Conservation (phyloP, 2,329 filamentous ascomycete genomes). For the Colletotrichum lini region DNA sequence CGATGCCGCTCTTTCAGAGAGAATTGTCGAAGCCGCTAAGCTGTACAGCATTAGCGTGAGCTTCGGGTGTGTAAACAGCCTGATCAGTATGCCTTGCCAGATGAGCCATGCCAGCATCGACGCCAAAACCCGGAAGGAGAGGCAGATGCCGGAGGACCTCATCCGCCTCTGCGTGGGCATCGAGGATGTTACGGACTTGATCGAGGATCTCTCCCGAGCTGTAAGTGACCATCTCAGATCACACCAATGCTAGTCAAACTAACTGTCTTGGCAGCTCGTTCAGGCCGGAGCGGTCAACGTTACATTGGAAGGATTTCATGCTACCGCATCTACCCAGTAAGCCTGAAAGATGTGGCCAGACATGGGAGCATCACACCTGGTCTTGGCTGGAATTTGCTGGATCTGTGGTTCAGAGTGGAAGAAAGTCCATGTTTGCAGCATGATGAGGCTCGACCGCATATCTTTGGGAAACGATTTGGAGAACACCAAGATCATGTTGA, state of each 20-base stretch:
- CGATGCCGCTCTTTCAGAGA: conserved; percentile 84
- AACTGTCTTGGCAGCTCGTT: conserved; percentile 75
- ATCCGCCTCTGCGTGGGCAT: conserved; percentile 97
- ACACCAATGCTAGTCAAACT: not conserved
- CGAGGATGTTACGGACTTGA: conserved; percentile 90
- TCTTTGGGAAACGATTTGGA: not conserved
- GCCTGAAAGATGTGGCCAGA: not conserved
- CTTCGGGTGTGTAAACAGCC: conserved; percentile 97
- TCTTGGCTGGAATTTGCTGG: not conserved
- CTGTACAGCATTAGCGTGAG: conserved; percentile 97
- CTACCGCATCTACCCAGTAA: conserved; percentile 53
- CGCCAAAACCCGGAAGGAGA: conserved; percentile 89
- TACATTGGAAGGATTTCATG: conserved; percentile 85
- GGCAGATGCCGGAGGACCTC: conserved; percentile 96
- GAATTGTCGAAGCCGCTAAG: conserved; percentile 93
- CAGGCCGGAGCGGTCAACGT: conserved; percentile 94
- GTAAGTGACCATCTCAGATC: conserved; percentile 71
- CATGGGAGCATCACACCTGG: not conserved
- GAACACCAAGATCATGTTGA: not conserved
- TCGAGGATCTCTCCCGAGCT: conserved; percentile 92
- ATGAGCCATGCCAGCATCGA: conserved; percentile 99
- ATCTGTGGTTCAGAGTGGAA: conserved; percentile 7
- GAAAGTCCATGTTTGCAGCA: conserved; percentile 11
- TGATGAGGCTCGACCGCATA: not conserved
- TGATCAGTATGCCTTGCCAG: conserved; percentile 99